These are phyloP conservation scores for Pythium periplocum DNA, from an alignment of 352 stramenopile species.

Conservation along the genomic window DNA sequence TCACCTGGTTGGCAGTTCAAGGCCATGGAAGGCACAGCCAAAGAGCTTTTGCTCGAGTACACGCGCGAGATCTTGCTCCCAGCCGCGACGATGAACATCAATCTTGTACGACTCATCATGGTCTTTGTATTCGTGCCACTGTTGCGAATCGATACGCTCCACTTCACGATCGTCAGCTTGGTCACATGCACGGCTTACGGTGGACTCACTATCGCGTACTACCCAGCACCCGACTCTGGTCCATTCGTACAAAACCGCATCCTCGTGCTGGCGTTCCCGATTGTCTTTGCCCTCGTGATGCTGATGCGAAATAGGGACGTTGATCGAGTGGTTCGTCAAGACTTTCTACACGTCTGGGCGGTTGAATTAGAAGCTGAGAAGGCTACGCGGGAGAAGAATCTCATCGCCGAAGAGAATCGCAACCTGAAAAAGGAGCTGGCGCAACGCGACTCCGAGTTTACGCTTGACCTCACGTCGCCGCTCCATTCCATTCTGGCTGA, in stretches of 20 bases:
- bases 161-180: conserved; percentile 53
- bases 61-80: conserved; percentile 61
- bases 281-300: conserved; percentile 62
- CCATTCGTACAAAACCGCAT: conserved; percentile 67
- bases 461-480: conserved; percentile 70
- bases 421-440: conserved; percentile 74
- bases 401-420: conserved; percentile 80
- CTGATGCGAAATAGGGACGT: conserved; percentile 67
- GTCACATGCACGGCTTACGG: conserved; percentile 59
- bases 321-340: conserved; percentile 69
- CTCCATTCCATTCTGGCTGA: conserved; percentile 66
- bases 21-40: conserved; percentile 38
- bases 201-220: conserved; percentile 56
- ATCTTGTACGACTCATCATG: conserved; percentile 70
- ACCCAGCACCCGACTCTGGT: conserved; percentile 46
- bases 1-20: conserved; percentile 54
- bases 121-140: conserved; percentile 71
- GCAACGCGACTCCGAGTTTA: conserved; percentile 65
- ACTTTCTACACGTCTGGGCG: conserved; percentile 76
- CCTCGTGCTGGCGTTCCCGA: conserved; percentile 64
- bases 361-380: conserved; percentile 73
- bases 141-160: conserved; percentile 66
- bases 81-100: conserved; percentile 75
- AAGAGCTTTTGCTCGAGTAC: conserved; percentile 54
- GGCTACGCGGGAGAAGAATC: conserved; percentile 62